Conservation (phyloP, 192 early-diverging fungal genomes). For the Coemansia sp. region DNA sequence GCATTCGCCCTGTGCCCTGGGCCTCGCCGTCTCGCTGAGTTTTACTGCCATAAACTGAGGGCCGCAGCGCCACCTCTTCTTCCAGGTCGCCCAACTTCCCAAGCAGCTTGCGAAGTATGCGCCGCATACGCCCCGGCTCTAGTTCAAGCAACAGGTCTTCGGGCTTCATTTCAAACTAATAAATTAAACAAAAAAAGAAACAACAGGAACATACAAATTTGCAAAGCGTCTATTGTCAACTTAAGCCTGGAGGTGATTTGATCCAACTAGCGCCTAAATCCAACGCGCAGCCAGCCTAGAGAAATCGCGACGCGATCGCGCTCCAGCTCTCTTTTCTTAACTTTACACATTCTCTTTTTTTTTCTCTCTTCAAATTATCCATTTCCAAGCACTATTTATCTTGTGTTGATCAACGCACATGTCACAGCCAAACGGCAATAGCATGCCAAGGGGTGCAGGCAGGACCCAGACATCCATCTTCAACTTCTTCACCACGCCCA, state of each 20-base stretch:
- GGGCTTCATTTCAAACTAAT: constrained; percentile 23
- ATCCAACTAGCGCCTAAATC: neutral
- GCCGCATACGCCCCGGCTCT: constrained; percentile 28
- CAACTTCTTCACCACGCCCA: constrained; percentile 50
- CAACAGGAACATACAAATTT: neutral
- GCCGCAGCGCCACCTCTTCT: constrained; percentile 26
- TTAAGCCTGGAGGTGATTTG: neutral
- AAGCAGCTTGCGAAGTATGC: constrained; percentile 48
- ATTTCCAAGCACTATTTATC: neutral
- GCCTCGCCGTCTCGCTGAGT: neutral
- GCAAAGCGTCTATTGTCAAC: too few relatives aligned
- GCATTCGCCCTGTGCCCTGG: neutral
- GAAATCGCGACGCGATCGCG: neutral
- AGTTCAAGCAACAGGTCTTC: constrained; percentile 30
- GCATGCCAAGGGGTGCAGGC: constrained; percentile 37
- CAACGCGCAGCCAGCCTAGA: neutral
- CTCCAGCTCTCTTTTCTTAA: neutral
- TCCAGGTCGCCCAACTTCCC: constrained; percentile 46
- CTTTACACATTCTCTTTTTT: neutral
- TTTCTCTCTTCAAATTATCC: neutral
- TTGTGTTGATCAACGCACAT: constrained; percentile 7
- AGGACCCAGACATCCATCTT: constrained; percentile 46
- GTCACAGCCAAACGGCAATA: constrained; percentile 22
- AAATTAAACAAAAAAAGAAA: neutral
- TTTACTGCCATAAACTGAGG: constrained; percentile 17